Evolutionary conservation across 192 early-diverging fungal species (phyloP).

Genomic region (Physocladia obscura): DNA sequence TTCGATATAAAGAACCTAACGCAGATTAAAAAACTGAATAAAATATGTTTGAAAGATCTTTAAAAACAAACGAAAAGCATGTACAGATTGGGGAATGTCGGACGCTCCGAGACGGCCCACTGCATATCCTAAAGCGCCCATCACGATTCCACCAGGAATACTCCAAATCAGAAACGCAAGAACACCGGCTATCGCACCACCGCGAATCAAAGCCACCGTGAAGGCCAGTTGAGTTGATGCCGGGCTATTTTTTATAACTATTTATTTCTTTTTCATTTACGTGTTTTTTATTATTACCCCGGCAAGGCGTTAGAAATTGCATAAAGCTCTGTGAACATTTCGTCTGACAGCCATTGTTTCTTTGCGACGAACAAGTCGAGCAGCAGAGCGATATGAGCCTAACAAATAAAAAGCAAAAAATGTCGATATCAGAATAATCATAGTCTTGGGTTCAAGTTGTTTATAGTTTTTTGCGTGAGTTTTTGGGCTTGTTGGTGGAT

Average conservation of each 20-base stretch:
- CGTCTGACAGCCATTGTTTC: conserved; percentile 53
- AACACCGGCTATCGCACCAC: conserved; percentile 49
- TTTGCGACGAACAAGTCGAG: conserved; percentile 57
- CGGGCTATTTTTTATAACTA: conserved; percentile 41
- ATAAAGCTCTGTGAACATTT: conserved; percentile 59
- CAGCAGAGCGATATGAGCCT: conserved; percentile 58
- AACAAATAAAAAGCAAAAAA: too few species aligned
- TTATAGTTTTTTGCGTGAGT: neutral
- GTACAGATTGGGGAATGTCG: too few species aligned
- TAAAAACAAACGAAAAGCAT: conserved; percentile 10
- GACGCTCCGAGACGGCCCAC: conserved; percentile 14
- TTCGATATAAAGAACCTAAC: conserved; percentile 49
- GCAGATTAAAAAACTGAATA: conserved; percentile 32
- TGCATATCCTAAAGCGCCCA: conserved; percentile 43
- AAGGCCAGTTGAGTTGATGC: conserved; percentile 56
- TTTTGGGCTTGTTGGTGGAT: neutral
- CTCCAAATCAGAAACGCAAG: conserved; percentile 57
- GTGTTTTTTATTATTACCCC: too few species aligned
- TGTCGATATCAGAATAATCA: neutral
- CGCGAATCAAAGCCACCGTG: conserved; percentile 50
- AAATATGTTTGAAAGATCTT: neutral
- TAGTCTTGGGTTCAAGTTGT: neutral
- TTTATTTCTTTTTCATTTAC: too few species aligned
- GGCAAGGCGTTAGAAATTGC: conserved; percentile 57
- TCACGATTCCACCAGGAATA: conserved; percentile 53